A percentile compares a stretch with the other conserved stretches of the same genome.
Evolutionary conservation across 2,329 filamentous ascomycete genomes (phyloP).

Genomic region (Aspergillus quadrilineatus): DNA sequence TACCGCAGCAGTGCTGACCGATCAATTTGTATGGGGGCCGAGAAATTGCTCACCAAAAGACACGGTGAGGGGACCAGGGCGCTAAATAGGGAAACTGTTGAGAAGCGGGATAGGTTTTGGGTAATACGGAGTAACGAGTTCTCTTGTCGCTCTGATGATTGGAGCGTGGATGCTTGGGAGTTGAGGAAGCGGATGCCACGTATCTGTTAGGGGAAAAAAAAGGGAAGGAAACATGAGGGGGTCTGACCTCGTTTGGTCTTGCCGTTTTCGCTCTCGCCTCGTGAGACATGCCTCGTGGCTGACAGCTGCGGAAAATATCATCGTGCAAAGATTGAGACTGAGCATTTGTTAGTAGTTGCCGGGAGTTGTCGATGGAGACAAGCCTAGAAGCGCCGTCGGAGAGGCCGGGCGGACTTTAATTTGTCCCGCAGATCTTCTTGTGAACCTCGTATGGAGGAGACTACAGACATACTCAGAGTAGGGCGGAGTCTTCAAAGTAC

Average conservation of each 20-base stretch:
- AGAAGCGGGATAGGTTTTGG: not conserved
- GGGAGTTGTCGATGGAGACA: not conserved
- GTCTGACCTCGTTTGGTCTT: not conserved
- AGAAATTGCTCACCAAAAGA: not conserved
- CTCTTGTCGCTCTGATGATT: not conserved
- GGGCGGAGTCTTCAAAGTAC: too few species aligned
- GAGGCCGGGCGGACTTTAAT: not conserved
- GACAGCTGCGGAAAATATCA: not conserved
- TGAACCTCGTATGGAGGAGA: too few species aligned
- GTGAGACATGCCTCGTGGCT: not conserved
- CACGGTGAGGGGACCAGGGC: conserved; percentile 1
- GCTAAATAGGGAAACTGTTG: not conserved
- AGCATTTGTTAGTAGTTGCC: not conserved
- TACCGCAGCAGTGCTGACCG: conserved; percentile 5
- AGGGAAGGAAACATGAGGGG: not conserved
- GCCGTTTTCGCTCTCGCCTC: not conserved
- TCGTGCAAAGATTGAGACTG: not conserved
- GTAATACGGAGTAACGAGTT: not conserved
- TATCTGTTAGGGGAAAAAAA: not conserved
- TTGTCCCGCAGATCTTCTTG: not conserved
- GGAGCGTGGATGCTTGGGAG: not conserved
- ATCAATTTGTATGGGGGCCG: not conserved
- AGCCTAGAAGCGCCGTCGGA: not conserved
- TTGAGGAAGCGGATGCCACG: conserved; percentile 4
- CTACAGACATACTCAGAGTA: too few species aligned